These are phyloP conservation scores for Neophaeococcomyces aloes DNA, from an alignment of 2,329 filamentous ascomycete genomes.

Conservation along the genomic window DNA sequence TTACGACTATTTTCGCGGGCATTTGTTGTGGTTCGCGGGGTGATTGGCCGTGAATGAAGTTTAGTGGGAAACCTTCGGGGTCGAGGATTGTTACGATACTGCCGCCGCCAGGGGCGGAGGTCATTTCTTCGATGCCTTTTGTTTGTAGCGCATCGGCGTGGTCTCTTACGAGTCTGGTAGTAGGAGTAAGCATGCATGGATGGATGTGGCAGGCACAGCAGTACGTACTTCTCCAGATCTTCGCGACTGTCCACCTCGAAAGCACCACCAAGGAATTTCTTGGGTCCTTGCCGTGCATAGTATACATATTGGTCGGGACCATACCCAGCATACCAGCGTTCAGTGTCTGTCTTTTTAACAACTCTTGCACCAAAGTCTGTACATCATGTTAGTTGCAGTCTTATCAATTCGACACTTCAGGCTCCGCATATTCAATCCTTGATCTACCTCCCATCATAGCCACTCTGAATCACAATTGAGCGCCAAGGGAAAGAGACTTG, in stretches of 20 bases:
- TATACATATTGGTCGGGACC: constrained; percentile 37
- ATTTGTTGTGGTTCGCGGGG: constrained; percentile 10
- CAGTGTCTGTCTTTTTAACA: constrained; percentile 27
- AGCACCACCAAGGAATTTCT: constrained; percentile 34
- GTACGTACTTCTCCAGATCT: constrained; percentile 33
- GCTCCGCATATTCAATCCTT: too few species aligned
- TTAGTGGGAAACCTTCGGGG: constrained; percentile 23
- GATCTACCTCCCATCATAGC: too few species aligned
- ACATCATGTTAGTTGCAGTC: not conserved
- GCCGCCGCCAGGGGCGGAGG: constrained; percentile 21
- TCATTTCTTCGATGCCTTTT: constrained; percentile 20
- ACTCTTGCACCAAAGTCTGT: constrained; percentile 36
- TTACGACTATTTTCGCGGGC: constrained; percentile 27
- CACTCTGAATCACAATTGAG: constrained; percentile 19
- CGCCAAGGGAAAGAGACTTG: constrained; percentile 15
- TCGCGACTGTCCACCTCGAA: constrained; percentile 34
- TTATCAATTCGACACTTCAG: constrained; percentile 15
- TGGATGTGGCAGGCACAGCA: constrained; percentile 1
- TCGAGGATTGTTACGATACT: constrained; percentile 20
- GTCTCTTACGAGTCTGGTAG: constrained; percentile 10
- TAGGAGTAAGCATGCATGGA: not conserved
- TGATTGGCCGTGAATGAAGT: constrained; percentile 21
- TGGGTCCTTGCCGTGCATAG: constrained; percentile 31
- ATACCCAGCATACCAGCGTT: constrained; percentile 36
- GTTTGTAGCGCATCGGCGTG: constrained; percentile 14